Base-by-base conservation (phyloP, 208 protist genomes). In the Crithidia thermophila region DNA sequence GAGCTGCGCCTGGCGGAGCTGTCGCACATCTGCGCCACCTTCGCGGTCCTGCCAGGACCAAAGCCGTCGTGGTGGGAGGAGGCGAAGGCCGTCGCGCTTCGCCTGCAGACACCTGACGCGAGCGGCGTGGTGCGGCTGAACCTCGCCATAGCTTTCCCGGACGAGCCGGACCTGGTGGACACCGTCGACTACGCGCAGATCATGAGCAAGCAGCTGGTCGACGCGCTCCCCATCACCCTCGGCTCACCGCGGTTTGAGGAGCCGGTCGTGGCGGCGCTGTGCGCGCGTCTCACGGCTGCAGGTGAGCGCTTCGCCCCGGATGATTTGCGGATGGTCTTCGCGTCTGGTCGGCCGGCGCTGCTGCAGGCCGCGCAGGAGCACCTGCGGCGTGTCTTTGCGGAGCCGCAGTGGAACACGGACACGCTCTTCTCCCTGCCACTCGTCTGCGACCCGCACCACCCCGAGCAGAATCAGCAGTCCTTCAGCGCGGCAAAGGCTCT, bases 11-110 rank as follows among this genome's bases (percentile, higher is more conserved):
- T 95, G 5, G 60, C 84, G 0, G 87, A 95, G 80, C 82, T 95
- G 28, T 88, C 84, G 34, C 85, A 94, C 73, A 87, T 95, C 49
- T 95, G 90, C 57, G 81, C 82, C 37, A 90, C 87, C 9, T 91
- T 93, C 63, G 78, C 87, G 9, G 67, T 73, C 14, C 79, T 93
- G 58, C 63, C 73, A 25, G 28, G 9, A 18, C 60, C 52, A 42
- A 68, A 40, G 31, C 90, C 85, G 30, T 20, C 64, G 1, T 95
- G 90, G 90, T 82, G 90, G 75, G 55, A 57, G 3, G 90, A 95
- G 72, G 87, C 90, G 11, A 82, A 80, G 63, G 81, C 71, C 7
- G 79, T 95, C 21, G 85, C 86, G 8, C 62, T 77, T 47, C 87
- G 87, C 6, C 72, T 90, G 23, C 40, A 84, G 14, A 31, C 30